A percentile compares a stretch with the other conserved stretches of the same genome.
Evolutionary conservation across 257 asterid species (phyloP).

Genomic region (Salvia splendens): DNA sequence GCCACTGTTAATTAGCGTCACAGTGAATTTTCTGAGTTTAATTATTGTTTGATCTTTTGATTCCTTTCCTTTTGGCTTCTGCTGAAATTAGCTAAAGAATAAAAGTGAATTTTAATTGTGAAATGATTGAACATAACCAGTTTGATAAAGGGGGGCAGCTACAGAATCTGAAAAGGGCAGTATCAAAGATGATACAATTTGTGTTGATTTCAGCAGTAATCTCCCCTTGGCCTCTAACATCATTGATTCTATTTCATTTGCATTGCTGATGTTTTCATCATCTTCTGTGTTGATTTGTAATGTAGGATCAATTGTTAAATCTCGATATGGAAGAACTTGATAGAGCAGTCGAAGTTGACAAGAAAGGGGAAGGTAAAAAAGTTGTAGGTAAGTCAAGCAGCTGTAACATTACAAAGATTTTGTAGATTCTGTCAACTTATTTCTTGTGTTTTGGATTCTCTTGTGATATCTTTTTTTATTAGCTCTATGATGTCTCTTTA

Average conservation of each 20-base stretch:
- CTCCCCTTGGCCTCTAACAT: conserved; percentile 9
- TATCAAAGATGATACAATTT: conserved; percentile 58
- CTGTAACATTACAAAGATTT: background rate
- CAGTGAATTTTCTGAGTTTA: conserved; percentile 12
- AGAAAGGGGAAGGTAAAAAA: conserved; percentile 76
- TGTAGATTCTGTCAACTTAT: conserved; percentile 13
- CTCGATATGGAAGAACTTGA: conserved; percentile 84
- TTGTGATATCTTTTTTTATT: conserved; percentile 12
- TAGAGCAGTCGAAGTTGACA: conserved; percentile 76
- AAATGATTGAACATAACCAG: conserved; percentile 5
- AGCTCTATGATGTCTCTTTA: too few species aligned
- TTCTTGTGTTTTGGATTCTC: conserved; percentile 12
- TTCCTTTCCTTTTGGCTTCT: background rate
- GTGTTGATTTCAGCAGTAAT: conserved; percentile 68
- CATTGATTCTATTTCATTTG: conserved; percentile 9
- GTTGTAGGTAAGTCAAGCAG: conserved; percentile 60
- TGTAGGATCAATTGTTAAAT: conserved; percentile 74
- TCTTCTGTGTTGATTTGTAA: conserved; percentile 28
- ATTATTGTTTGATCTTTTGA: conserved; percentile 14
- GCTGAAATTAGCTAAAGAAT: conserved; percentile 8
- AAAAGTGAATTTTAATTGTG: conserved; percentile 3
- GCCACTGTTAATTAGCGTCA: conserved; percentile 5
- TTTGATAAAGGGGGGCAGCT: conserved; percentile 55
- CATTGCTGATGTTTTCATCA: conserved; percentile 13
- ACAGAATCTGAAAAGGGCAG: conserved; percentile 68